Evolutionary conservation across 2,329 filamentous ascomycete genomes (phyloP).

Genomic region (Trichoderma koningii): DNA sequence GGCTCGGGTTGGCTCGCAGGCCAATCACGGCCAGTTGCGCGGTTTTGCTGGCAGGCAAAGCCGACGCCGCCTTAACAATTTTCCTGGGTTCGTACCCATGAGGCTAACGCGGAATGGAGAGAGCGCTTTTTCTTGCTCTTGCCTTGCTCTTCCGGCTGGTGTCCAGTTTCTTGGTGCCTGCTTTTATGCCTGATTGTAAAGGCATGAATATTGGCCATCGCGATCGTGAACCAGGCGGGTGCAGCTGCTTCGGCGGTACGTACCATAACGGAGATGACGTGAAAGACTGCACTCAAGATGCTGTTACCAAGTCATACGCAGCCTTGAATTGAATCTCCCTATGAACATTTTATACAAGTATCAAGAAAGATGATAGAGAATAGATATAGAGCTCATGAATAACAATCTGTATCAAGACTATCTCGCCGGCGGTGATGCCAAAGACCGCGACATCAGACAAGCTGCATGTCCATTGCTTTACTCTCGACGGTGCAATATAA

Average conservation of each 20-base stretch:
- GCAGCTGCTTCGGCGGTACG: background rate
- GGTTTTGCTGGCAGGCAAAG: slow-evolving; percentile 43
- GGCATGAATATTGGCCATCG: slow-evolving; percentile 20
- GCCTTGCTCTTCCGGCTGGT: background rate
- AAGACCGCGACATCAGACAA: no score
- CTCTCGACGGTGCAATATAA: no score
- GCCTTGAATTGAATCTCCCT: no score
- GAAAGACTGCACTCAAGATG: no score
- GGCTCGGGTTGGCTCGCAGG: slow-evolving; percentile 37
- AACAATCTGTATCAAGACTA: no score
- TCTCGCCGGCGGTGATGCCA: no score
- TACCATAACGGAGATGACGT: background rate
- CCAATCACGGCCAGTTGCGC: slow-evolving; percentile 43
- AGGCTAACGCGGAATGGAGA: slow-evolving; percentile 5
- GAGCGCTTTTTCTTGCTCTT: slow-evolving; percentile 1
- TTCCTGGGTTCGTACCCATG: slow-evolving; percentile 31
- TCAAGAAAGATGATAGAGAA: no score
- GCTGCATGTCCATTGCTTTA: no score
- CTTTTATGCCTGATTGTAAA: slow-evolving; percentile 25
- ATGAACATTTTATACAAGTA: no score
- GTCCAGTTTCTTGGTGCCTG: slow-evolving; percentile 1
- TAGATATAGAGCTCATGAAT: no score
- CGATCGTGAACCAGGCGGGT: background rate
- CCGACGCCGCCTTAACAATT: slow-evolving; percentile 45
- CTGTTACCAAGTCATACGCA: no score